Conservation (phyloP, 2,329 filamentous ascomycete species). For the Fusarium liriodendri region DNA sequence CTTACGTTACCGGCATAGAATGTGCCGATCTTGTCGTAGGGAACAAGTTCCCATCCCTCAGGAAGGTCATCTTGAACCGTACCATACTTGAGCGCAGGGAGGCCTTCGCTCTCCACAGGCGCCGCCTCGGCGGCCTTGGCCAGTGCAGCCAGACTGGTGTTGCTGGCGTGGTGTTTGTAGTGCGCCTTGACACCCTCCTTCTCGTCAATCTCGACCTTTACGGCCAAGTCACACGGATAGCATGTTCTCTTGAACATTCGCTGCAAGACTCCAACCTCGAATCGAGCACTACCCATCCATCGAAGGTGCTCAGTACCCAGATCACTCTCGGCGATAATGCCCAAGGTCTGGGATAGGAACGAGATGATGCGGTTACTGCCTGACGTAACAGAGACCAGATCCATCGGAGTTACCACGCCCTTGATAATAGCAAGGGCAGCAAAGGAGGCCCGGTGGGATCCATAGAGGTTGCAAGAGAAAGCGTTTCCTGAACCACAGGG, state of each 20-base stretch:
- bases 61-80: conserved; percentile 83
- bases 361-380: conserved; percentile 79
- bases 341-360: conserved; percentile 90
- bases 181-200: conserved; percentile 80
- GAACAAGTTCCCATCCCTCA: conserved; percentile 78
- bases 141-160: conserved; percentile 39
- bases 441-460: conserved; percentile 78
- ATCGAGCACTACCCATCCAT: conserved; percentile 91
- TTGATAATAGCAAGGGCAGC: conserved; percentile 90
- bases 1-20: conserved; percentile 92
- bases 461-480: conserved; percentile 89
- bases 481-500: conserved; percentile 96
- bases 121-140: conserved; percentile 44
- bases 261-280: conserved; percentile 85
- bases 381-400: conserved; percentile 90
- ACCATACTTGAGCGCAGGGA: conserved; percentile 83
- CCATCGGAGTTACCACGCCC: conserved; percentile 83
- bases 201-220: conserved; percentile 83
- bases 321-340: conserved; percentile 90
- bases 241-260: conserved; percentile 79
- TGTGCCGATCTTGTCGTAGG: conserved; percentile 84
- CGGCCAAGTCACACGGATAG: conserved; percentile 89
- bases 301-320: conserved; percentile 89
- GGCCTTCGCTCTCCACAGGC: conserved; percentile 56
- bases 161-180: conserved; percentile 67